phyloP scores from a whole-genome alignment of 148 eudicot genomes.

The Fagopyrum homotropicum region DNA sequence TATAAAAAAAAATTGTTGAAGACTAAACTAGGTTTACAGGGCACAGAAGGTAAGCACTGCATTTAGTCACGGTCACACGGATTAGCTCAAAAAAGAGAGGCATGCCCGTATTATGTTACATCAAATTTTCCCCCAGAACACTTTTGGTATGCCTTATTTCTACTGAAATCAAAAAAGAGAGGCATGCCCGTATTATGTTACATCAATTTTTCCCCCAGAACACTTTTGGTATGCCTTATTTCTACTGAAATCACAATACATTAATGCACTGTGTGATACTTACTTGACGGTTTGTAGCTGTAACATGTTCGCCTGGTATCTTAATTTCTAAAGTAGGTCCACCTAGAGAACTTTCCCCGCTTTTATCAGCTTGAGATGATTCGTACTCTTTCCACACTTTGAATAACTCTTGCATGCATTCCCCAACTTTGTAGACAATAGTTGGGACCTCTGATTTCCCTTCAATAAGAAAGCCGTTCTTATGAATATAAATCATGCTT shows the following conservation, averaged over 20 bases:
- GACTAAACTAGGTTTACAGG: neutral
- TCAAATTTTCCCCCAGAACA: neutral
- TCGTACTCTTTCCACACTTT: constrained; percentile 85
- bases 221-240: neutral
- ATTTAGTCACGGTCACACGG: neutral
- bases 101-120: neutral
- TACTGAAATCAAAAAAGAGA: neutral
- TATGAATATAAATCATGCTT: neutral
- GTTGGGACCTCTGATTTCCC: constrained; percentile 67
- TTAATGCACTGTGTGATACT: constrained; percentile 13
- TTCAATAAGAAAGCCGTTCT: constrained; percentile 21
- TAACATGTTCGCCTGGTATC: constrained; percentile 92
- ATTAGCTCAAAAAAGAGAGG: neutral
- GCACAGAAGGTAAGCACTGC: neutral
- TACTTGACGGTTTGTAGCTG: constrained; percentile 97
- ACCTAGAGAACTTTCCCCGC: constrained; percentile 41
- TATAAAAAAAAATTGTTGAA: neutral
- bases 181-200: neutral
- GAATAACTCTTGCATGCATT: constrained; percentile 83
- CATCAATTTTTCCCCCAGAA: neutral
- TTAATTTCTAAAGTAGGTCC: constrained; percentile 83
- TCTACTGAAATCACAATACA: neutral
- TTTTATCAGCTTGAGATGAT: constrained; percentile 51
- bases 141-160: neutral
- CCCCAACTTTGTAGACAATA: constrained; percentile 76